Evolutionary conservation across 2,329 filamentous ascomycete species (phyloP).

Genomic region (Tetracladium maxilliforme): DNA sequence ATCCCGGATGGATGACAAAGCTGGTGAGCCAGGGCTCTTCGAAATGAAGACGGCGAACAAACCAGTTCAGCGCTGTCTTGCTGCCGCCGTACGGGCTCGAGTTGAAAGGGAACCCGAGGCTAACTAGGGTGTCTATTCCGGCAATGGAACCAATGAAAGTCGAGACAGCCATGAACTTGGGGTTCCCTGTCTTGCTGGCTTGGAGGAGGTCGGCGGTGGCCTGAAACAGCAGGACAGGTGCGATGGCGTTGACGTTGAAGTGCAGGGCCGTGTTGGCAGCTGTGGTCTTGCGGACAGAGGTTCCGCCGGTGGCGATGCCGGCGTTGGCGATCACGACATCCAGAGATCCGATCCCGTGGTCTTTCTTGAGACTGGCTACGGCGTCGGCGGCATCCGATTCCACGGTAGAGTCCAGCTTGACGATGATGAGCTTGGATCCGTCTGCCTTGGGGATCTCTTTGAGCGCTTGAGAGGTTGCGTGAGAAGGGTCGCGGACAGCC

Average conservation of each 20-base stretch:
- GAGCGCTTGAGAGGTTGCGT: constrained; percentile 11
- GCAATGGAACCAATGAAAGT: constrained; percentile 11
- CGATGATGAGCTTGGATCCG: constrained; percentile 12
- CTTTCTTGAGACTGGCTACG: constrained; percentile 8
- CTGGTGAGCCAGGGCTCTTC: constrained; percentile 8
- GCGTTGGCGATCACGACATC: constrained; percentile 20
- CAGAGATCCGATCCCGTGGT: constrained; percentile 11
- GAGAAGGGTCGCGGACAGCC: constrained; percentile 16
- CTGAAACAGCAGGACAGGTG: constrained; percentile 14
- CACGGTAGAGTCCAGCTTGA: constrained; percentile 12
- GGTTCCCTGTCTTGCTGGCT: constrained; percentile 11
- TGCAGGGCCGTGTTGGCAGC: constrained; percentile 10
- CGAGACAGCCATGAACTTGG: constrained; percentile 15
- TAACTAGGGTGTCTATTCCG: constrained; percentile 4
- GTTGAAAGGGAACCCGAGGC: constrained; percentile 5
- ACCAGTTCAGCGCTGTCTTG: constrained; percentile 14
- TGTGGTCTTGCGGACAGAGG: constrained; percentile 14
- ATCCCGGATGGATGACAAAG: constrained; percentile 8
- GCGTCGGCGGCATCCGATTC: constrained; percentile 4
- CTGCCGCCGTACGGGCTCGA: constrained; percentile 12
- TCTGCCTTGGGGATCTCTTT: constrained; percentile 8
- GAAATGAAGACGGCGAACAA: constrained; percentile 9
- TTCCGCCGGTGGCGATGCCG: constrained; percentile 11
- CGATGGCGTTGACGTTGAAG: constrained; percentile 11
- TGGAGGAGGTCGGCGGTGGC: constrained; percentile 11